A percentile compares a stretch with the other conserved stretches of the same genome.
Evolutionary conservation across 78 protist genomes (phyloP).

Genomic region (Planoprotostelium fungivorum): DNA sequence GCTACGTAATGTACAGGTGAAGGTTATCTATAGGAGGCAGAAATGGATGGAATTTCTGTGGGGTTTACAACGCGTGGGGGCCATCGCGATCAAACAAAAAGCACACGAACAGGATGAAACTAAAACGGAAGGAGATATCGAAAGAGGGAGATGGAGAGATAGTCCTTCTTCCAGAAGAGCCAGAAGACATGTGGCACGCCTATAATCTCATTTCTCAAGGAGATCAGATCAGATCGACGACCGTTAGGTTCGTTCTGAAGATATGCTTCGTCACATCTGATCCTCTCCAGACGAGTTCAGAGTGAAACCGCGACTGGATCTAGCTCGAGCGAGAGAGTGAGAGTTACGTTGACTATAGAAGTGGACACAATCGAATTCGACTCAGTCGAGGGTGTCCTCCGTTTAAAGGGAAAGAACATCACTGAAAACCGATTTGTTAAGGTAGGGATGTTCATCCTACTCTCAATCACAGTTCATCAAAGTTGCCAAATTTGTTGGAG

Average conservation of each 20-base stretch:
- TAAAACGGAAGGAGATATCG: neutral
- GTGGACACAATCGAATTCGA: slow-evolving; percentile 74
- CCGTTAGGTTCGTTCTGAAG: slow-evolving; percentile 20
- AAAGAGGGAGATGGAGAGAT: neutral
- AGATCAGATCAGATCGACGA: slow-evolving; percentile 42
- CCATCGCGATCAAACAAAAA: too few relatives aligned
- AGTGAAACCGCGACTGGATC: slow-evolving; percentile 75
- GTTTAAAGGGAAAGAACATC: slow-evolving; percentile 62
- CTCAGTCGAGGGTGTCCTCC: slow-evolving; percentile 37
- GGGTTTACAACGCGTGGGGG: too few relatives aligned
- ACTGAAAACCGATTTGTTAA: slow-evolving; percentile 68
- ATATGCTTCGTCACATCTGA: neutral
- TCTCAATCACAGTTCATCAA: neutral
- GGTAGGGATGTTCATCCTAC: neutral
- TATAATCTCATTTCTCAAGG: slow-evolving; percentile 62
- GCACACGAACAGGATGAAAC: too few relatives aligned
- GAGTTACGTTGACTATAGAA: slow-evolving; percentile 43
- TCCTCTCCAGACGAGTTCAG: slow-evolving; percentile 58
- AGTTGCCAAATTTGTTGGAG: too few relatives aligned
- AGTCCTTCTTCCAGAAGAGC: slow-evolving; percentile 22
- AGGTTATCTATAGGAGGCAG: too few relatives aligned
- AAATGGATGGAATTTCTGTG: too few relatives aligned
- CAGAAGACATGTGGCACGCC: slow-evolving; percentile 78
- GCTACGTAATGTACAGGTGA: too few relatives aligned
- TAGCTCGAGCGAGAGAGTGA: slow-evolving; percentile 38